Conservation (phyloP, 768 basidiomycete genomes). For the Russula ochroleuca region DNA sequence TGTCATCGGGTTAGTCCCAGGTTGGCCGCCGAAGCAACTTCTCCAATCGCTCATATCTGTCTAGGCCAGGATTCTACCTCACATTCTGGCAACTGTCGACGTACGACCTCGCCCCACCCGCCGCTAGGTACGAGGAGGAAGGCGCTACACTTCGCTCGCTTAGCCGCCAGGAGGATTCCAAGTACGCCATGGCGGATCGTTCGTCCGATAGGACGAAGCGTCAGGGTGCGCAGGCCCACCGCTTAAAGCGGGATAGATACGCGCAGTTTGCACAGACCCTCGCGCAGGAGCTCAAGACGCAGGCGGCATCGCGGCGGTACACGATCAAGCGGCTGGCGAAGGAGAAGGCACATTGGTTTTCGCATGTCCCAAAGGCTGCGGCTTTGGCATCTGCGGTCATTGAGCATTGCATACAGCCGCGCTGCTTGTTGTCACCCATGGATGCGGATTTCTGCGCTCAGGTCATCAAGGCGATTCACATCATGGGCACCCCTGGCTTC, state of each 20-base stretch:
- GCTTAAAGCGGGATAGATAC: conserved; percentile 61
- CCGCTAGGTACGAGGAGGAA: conserved; percentile 75
- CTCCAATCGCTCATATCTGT: conserved; percentile 6
- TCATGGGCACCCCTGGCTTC: conserved; percentile 85
- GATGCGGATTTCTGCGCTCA: conserved; percentile 94
- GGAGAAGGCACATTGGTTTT: conserved; percentile 83
- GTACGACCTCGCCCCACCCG: conserved; percentile 81
- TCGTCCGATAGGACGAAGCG: conserved; percentile 63
- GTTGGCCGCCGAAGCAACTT: conserved; percentile 19
- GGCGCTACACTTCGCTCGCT: conserved; percentile 54
- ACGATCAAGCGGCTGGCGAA: conserved; percentile 71
- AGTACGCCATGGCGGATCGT: conserved; percentile 62
- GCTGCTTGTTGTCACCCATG: conserved; percentile 90
- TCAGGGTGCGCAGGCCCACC: conserved; percentile 52
- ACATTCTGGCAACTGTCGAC: conserved; percentile 97
- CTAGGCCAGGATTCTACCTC: conserved; percentile 85
- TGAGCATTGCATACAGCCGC: conserved; percentile 90
- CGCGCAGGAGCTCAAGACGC: conserved; percentile 69
- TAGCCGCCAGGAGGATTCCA: conserved; percentile 64
- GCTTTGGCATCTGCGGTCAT: conserved; percentile 61
- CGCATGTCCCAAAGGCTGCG: conserved; percentile 49
- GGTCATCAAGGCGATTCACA: conserved; percentile 84
- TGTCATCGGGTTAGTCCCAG: conserved; percentile 60
- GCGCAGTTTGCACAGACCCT: conserved; percentile 56
- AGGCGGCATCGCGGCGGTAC: conserved; percentile 63